Evolutionary conservation across 2,329 filamentous ascomycete species (phyloP), one percentile per base, ranked within the genome.

Genomic region (Lasiodiplodia gonubiensis): DNA sequence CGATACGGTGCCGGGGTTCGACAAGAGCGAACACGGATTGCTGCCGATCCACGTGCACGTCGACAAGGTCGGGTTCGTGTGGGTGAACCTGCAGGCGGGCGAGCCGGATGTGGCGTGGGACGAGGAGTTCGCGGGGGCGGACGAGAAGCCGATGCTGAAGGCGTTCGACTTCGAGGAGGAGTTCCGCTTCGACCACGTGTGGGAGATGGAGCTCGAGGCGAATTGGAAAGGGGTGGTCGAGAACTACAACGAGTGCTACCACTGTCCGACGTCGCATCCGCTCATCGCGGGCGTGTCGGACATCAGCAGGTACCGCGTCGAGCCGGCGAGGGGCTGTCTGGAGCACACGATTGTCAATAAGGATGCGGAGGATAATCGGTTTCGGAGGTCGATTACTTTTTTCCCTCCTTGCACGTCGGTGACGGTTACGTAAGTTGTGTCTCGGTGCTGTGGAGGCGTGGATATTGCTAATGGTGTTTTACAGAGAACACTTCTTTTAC

Each of bases 201-300:
- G 72, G 69, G 73, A 73, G 51, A 71, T 76, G 67, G 75, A 75
- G n/a, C 73, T 72, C 11, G 69, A 73, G 39, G 76, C 72, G 68
- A 76, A 76, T 68, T 77, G 75, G 75, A 77, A 77, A 69, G 75
- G 75, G 35, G 69, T 76, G 14, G 72, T 75, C 16, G 87, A 89
- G 73, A 89, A 89, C 78, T 90, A 88, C 80, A 90, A 90, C 74
- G 87, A 88, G 73, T 89, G 87, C 73, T 90, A 89, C 71, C 87
- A 89, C 78, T 89, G 86, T 79, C 83, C 84, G 61, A 85, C 84
- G 0, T 84, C 86, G 2, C 86, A 89, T 70, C 86, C 87, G 2
- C 85, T 87, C 67, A 84, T 88, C 37, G 81, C 85, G 4, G 79
- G 80, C 51, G 80, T 89, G n/a, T 82, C 86, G 53, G 85, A 89